These are phyloP conservation scores for Cytospora paraplurivora DNA, from an alignment of 2,329 filamentous ascomycete genomes.

Conservation along the genomic window DNA sequence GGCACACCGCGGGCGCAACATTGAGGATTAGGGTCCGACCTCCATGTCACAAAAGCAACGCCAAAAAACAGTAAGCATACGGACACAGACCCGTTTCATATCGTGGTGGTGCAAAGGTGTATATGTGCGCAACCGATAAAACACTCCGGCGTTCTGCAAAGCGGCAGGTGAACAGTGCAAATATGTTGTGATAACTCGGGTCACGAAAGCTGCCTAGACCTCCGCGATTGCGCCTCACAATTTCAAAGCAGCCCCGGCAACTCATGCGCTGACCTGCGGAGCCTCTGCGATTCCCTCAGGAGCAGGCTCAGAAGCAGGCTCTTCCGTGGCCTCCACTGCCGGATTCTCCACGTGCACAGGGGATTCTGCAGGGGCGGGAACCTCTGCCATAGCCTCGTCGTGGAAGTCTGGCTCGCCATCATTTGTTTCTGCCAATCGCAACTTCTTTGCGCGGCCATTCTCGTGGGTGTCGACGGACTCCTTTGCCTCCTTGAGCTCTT, in stretches of 20 bases:
- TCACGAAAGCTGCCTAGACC: conserved; percentile 4
- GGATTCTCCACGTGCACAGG: background rate
- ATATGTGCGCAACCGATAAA: background rate
- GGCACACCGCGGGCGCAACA: conserved; percentile 8
- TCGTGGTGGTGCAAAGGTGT: conserved; percentile 2
- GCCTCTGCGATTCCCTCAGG: conserved; percentile 10
- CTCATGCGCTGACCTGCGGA: conserved; percentile 6
- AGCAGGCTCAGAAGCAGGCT: conserved; percentile 6
- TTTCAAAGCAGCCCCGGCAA: conserved; percentile 2
- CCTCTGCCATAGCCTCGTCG: conserved; percentile 9
- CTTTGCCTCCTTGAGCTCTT: conserved; percentile 49
- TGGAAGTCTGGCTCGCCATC: conserved; percentile 15
- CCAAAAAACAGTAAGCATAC: conserved; percentile 13
- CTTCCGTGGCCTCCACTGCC: conserved; percentile 9
- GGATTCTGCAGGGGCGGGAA: conserved; percentile 6
- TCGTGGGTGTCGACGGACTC: conserved; percentile 35
- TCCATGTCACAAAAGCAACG: conserved; percentile 11
- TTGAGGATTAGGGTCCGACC: conserved; percentile 10
- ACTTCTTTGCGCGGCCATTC: conserved; percentile 37
- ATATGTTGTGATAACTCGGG: conserved; percentile 3
- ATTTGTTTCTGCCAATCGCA: conserved; percentile 34
- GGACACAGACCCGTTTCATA: conserved; percentile 3
- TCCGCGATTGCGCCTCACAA: background rate
- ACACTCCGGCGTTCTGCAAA: background rate
- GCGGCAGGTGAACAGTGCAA: conserved; percentile 1